Conservation (phyloP, 306 rosid species). For the Lathyrus oleraceus region DNA sequence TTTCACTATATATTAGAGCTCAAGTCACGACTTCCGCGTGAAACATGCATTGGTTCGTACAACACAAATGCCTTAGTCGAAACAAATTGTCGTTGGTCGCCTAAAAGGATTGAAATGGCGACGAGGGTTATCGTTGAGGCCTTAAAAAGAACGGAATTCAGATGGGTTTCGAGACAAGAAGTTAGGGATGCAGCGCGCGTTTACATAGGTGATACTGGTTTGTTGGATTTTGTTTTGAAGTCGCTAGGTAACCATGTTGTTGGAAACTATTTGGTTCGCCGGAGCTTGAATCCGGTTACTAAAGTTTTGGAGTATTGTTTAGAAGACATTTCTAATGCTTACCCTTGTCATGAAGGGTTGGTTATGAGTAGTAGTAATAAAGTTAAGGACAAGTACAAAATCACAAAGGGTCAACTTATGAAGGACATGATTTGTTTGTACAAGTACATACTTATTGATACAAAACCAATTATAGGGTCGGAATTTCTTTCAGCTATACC, state of each 20-base stretch:
- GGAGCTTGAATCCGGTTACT: conserved; percentile 73
- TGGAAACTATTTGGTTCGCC: conserved; percentile 73
- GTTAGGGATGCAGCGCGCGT: conserved; percentile 79
- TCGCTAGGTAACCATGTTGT: conserved; percentile 74
- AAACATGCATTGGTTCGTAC: conserved; percentile 40
- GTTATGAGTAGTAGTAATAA: conserved; percentile 32
- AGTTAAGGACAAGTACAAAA: conserved; percentile 51
- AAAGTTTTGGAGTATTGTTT: conserved; percentile 81
- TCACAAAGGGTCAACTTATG: conserved; percentile 59
- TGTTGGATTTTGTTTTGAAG: conserved; percentile 76
- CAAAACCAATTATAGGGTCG: conserved; percentile 35
- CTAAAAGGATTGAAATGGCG: conserved; percentile 75
- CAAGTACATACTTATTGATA: conserved; percentile 60
- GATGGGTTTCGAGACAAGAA: conserved; percentile 85
- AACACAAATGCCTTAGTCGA: conserved; percentile 44
- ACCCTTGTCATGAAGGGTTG: conserved; percentile 46
- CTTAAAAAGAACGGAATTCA: conserved; percentile 52
- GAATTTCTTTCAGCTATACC: conserved; percentile 59
- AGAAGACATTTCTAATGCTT: conserved; percentile 65
- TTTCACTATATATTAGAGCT: conserved; percentile 75
- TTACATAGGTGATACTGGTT: conserved; percentile 74
- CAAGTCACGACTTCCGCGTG: conserved; percentile 58
- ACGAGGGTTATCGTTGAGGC: conserved; percentile 69
- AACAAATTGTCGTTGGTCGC: conserved; percentile 76
- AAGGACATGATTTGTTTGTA: conserved; percentile 71